Percentiles rank a stretch among this genome's conserved stretches.
Evolutionary conservation across 345 rosid species (phyloP).

Genomic region (Xanthoceras sorbifolium): DNA sequence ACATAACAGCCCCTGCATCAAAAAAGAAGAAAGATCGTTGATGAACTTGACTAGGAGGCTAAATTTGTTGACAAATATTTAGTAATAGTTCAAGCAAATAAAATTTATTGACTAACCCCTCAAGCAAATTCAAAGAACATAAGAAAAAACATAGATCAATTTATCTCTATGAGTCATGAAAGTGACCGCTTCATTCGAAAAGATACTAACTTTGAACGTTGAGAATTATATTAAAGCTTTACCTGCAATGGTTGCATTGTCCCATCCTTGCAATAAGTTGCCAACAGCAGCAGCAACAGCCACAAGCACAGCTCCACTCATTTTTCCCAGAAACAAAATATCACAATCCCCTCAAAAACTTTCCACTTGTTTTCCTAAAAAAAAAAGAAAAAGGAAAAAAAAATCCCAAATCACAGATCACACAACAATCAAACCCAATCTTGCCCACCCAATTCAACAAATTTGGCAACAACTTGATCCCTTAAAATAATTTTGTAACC

Average conservation of each 20-base stretch:
- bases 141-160: neutral
- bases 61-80: neutral
- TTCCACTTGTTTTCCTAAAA: constrained; percentile 35
- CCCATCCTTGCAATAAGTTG: constrained; percentile 99
- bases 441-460: constrained; percentile 21
- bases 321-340: constrained; percentile 35
- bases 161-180: constrained; percentile 7
- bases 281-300: constrained; percentile 93
- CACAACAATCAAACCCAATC: constrained; percentile 16
- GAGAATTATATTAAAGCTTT: constrained; percentile 4
- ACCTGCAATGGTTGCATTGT: constrained; percentile 98
- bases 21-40: constrained; percentile 10
- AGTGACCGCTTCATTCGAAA: constrained; percentile 10
- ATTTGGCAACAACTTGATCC: constrained; percentile 16
- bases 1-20: constrained; percentile 81
- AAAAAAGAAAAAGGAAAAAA: constrained; percentile 27
- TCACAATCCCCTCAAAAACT: constrained; percentile 21
- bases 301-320: constrained; percentile 88
- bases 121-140: constrained; percentile 19
- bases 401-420: constrained; percentile 29
- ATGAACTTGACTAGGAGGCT: constrained; percentile 10
- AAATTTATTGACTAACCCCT: constrained; percentile 1
- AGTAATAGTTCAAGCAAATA: constrained; percentile 4
- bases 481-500: neutral
- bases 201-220: neutral